Conservation (phyloP, 1,284 basidiomycete genomes). For the Mycena citricolor region DNA sequence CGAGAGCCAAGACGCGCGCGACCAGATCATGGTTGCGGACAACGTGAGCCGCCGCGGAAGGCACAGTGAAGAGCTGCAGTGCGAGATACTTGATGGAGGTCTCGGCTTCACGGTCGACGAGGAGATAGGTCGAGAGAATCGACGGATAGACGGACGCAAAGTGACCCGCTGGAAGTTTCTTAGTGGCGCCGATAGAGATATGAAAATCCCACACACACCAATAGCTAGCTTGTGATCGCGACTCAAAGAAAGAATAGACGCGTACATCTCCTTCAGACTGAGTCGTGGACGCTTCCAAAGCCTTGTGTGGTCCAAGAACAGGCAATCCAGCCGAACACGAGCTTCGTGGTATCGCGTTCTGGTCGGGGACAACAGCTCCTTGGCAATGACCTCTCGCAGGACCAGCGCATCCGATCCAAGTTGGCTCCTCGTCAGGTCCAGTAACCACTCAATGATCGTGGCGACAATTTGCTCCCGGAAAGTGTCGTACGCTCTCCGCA, state of each 20-base stretch:
- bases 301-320: conserved; percentile 77
- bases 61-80: conserved; percentile 87
- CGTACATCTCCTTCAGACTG: conserved; percentile 81
- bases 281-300: conserved; percentile 85
- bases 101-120: conserved; percentile 90
- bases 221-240: conserved; percentile 77
- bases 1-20: conserved; percentile 74
- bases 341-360: conserved; percentile 44
- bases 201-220: conserved; percentile 44
- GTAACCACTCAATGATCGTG: conserved; percentile 83
- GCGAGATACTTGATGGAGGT: conserved; percentile 92
- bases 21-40: conserved; percentile 77
- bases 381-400: conserved; percentile 70
- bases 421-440: conserved; percentile 76
- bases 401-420: conserved; percentile 66
- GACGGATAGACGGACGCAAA: conserved; percentile 84
- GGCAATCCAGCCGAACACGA: conserved; percentile 66
- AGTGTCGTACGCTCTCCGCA: conserved; percentile 85
- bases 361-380: conserved; percentile 67
- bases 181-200: conserved; percentile 8
- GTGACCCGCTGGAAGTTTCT: conserved; percentile 59
- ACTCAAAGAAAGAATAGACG: conserved; percentile 72
- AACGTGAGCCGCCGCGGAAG: conserved; percentile 78
- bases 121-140: conserved; percentile 88
- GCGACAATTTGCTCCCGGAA: conserved; percentile 87